Base-by-base conservation (phyloP, 225 moss, liverwort and hornwort species). In the Marchantia paleacea region DNA sequence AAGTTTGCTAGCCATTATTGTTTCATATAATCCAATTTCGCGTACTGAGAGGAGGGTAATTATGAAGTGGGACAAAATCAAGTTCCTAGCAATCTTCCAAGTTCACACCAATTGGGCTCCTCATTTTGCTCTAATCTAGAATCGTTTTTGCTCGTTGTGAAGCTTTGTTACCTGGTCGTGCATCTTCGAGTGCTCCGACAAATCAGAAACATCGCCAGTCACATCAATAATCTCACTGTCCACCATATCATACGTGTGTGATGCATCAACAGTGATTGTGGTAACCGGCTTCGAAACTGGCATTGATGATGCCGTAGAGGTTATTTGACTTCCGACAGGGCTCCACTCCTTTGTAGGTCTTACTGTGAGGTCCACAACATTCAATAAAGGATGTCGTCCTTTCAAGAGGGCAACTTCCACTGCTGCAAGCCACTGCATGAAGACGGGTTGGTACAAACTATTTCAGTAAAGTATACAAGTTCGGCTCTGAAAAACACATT, bases 401-500 rank as follows among this genome's bases (percentile, higher is more conserved):
- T 92, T 92, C 83, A 95, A 78, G 48, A 93, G 81, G 24, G 88
- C 90, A 65, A 95, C 84, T 87, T 95, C 95, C 49, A 95, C 95
- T 71, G 93, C 93, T 83, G 88, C 80, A 25, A 93, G 90, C 95
- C 95, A 95, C 95, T 95, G 93, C 83, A 83, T 48, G 54, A 7
- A 69, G 16, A 65, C 22, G 0, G 71, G 50, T 39, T 22, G 73
- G 58, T 7, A 39, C 8, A 51, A 72, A 69, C n/a, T 51, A n/a
- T 52, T n/a, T 50, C 18, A 51, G 51, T 52, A 12, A 72, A 22
- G n/a, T n/a, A 50, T 24, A 20, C 0, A 4, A 50, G 10, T 18
- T 50, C n/a, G n/a, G n/a, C 72, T 24, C 10, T 72, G 10, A 10
- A 52, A n/a, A 51, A n/a, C 48, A 8, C 31, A 22, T 10, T 72